Evolutionary conservation across 1,284 basidiomycete genomes (phyloP).

Genomic region (Cronartium quercuum): DNA sequence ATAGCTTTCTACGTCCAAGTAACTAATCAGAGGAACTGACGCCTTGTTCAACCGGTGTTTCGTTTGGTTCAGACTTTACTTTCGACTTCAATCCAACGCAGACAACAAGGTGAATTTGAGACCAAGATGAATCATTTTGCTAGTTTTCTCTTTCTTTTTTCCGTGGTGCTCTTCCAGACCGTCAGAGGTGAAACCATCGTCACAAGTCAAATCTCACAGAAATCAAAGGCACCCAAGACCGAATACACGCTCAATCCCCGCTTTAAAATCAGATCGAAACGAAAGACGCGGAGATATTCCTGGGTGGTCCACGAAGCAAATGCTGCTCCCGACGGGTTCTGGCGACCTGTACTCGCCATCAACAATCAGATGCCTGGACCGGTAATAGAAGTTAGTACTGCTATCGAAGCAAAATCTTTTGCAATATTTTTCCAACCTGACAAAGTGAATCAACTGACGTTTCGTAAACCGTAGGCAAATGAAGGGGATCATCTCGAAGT

Average conservation of each 20-base stretch:
- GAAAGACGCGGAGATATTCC: conserved; percentile 43
- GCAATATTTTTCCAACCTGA: not conserved
- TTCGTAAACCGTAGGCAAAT: not conserved
- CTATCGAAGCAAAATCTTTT: too few species aligned
- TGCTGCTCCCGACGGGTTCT: conserved; percentile 50
- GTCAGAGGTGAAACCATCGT: too few species aligned
- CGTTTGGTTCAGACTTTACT: too few species aligned
- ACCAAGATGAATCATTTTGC: not conserved
- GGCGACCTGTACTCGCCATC: conserved; percentile 53
- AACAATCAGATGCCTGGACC: conserved; percentile 56
- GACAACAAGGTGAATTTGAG: too few species aligned
- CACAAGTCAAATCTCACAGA: not conserved
- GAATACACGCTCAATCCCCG: conserved; percentile 40
- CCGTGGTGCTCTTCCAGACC: not conserved
- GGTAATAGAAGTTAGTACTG: conserved; percentile 54
- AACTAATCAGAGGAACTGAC: too few species aligned
- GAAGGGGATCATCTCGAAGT: conserved; percentile 52
- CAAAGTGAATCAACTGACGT: not conserved
- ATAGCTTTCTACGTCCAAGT: too few species aligned
- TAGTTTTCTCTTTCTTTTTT: not conserved
- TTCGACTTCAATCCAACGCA: too few species aligned
- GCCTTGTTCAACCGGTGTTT: too few species aligned
- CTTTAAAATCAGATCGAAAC: conserved; percentile 42
- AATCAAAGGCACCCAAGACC: not conserved
- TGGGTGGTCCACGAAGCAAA: conserved; percentile 42